phyloP scores from a whole-genome alignment of 2,329 filamentous ascomycete species.

The Monosporascus sp. region DNA sequence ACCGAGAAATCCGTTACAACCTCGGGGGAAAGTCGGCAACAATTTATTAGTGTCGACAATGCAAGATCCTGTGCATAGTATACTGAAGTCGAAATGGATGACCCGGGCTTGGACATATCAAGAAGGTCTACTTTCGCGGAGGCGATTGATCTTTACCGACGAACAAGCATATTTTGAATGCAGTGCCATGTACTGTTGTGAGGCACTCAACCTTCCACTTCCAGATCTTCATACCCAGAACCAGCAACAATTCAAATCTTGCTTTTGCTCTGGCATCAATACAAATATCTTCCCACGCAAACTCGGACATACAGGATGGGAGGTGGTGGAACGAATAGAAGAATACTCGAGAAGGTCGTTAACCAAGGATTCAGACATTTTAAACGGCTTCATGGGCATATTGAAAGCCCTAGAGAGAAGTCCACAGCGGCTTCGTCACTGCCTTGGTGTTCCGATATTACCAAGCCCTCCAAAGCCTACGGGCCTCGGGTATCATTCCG shows the following conservation, averaged over 20 bases:
- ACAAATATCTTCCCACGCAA: background rate
- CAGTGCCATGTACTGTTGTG: background rate
- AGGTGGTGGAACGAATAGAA: background rate
- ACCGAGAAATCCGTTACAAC: no score
- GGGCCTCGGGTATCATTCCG: background rate
- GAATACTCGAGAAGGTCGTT: background rate
- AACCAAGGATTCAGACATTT: background rate
- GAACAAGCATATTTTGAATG: no score
- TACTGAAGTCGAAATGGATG: no score
- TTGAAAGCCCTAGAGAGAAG: background rate
- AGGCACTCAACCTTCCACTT: background rate
- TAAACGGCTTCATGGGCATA: background rate
- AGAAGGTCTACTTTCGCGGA: no score
- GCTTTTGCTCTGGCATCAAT: background rate
- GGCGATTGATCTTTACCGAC: no score
- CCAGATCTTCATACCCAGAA: background rate
- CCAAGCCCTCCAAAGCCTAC: background rate
- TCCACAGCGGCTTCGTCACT: background rate
- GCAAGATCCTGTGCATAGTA: no score
- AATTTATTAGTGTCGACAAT: no score
- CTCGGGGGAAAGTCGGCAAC: no score
- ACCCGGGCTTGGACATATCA: no score
- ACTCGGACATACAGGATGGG: background rate
- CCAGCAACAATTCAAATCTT: background rate
- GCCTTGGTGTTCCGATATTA: background rate